Evolutionary conservation across 2,329 filamentous ascomycete genomes (phyloP), one percentile per base, ranked within the genome.

Genomic region (Periconia digitata): DNA sequence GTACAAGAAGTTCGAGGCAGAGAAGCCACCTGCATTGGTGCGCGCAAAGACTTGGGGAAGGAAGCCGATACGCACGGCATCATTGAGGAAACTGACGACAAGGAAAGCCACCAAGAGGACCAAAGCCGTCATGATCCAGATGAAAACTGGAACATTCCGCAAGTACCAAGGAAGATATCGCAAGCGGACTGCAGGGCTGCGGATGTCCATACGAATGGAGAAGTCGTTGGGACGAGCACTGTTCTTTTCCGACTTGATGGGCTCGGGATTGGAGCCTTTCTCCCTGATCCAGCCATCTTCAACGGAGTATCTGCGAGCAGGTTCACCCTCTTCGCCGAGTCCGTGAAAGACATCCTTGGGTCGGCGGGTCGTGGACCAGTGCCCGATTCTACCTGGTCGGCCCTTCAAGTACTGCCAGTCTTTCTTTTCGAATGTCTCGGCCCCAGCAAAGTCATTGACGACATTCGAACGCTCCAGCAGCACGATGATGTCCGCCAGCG

Each of bases 1-100:
- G 75, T 91, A 96, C 43, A 96, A 74, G 72, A 96, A 96, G 71
- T 96, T 90, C 42, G 90, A 89, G 0, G 89, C 78, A 1, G 90
- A 95, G 71, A 95, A 96, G 16, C 87, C 89, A 21, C 63, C 59
- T 0, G 72, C 62, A 3, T 80, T 75, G 1, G 89, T 83, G 2
- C 77, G 74, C 0, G 86, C 84, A 8, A 78, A 74, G 1, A 96
- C 74, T 6, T 79, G 75, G 2, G 92, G 90, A 6, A 79, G 69
- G 68, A 95, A 96, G 8, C 91, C 92, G 7, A 77, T 68, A 32
- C 80, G 73, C 23, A 95, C 78, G 10, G 82, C 80, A 8, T 79
- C 76, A 34, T 86, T 84, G 51, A 92, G 76, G 69, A 95, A 96
- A 53, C 87, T 91, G 51, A 94, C 83, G 40, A 89, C 75, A 32